A percentile compares a stretch with the other conserved stretches of the same genome.
Evolutionary conservation across 2,329 filamentous ascomycete species (phyloP).

Genomic region (Rasamsonia emersonii): DNA sequence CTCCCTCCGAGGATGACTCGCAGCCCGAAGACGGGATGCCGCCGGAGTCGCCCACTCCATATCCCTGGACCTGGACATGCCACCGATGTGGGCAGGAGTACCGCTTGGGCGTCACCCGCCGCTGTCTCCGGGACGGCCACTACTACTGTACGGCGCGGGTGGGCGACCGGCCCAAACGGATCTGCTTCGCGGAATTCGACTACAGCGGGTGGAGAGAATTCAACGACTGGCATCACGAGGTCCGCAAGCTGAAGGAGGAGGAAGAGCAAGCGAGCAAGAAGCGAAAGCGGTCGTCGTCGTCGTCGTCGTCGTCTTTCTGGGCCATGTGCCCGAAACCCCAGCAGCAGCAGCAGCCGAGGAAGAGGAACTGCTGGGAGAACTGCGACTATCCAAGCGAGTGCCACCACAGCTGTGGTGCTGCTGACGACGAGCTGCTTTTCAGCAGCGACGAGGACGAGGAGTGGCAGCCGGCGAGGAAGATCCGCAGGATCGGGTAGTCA

Average conservation of each 20-base stretch:
- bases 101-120: slow-evolving; percentile 40
- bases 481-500: too few relatives aligned
- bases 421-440: too few relatives aligned
- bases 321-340: not conserved
- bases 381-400: slow-evolving; percentile 8
- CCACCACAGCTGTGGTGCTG: too few relatives aligned
- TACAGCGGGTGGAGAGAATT: slow-evolving; percentile 43
- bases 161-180: slow-evolving; percentile 26
- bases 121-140: slow-evolving; percentile 48
- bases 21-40: too few relatives aligned
- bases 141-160: slow-evolving; percentile 42
- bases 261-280: not conserved
- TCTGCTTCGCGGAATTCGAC: slow-evolving; percentile 46
- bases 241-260: slow-evolving; percentile 1
- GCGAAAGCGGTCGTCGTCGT: not conserved
- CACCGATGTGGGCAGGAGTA: slow-evolving; percentile 43
- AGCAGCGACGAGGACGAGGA: too few relatives aligned
- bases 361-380: slow-evolving; percentile 5
- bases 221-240: slow-evolving; percentile 32
- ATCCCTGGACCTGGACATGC: slow-evolving; percentile 46
- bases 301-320: slow-evolving; percentile 3
- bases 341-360: not conserved
- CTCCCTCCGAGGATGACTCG: too few relatives aligned
- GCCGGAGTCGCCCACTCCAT: too few relatives aligned
- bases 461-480: too few relatives aligned